Evolutionary conservation across 2,329 filamentous ascomycete species (phyloP), one percentile per base, ranked within the genome.

Genomic region (Stromatinia cepivora): DNA sequence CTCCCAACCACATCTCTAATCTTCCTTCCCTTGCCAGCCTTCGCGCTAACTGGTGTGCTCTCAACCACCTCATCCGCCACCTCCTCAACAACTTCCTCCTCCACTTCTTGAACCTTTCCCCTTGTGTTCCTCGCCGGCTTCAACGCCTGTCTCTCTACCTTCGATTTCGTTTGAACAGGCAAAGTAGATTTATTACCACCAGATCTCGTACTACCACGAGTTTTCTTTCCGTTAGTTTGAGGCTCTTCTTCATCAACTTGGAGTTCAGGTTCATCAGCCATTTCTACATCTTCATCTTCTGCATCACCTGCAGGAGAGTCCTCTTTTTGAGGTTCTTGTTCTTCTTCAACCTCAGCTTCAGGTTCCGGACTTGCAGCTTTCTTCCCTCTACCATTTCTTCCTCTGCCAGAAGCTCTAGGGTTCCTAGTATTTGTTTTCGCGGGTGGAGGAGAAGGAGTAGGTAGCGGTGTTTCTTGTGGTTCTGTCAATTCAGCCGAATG

Each of bases 251-350:
- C 50, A 39, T 64, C 62, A 39, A 10, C 34, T 22, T 42, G 28
- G 3, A 25, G 22, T 39, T 61, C 54, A 3, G 25, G 8, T 13
- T 62, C 63, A 50, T 42, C 65, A 17, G 25, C 46, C 39, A 63
- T 42, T 6, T 50, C 56, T 34, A 25, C 36, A 25, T 70, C 69
- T 10, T 64, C 71, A 34, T 71, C 70, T 17, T 42, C 64, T 45
- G 58, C 69, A 56, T 48, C 54, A 25, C 25, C 50, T 45, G 31
- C 42, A 13, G 36, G 28, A 31, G 53, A n/a, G 15, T 62, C 45
- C 76, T 80, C 78, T 59, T 79, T 77, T 78, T 70, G 67, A 10
- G 65, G 63, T 52, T 71, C 71, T 25, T 46, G 5, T n/a, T 57
- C 58, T 31, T 72, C 64, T 31, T 67, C 56, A 15, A 15, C 31